Evolutionary conservation across 176 grass and related monocot genomes (phyloP), one percentile per base, ranked within the genome.

Genomic region (Oryza brachyantha): DNA sequence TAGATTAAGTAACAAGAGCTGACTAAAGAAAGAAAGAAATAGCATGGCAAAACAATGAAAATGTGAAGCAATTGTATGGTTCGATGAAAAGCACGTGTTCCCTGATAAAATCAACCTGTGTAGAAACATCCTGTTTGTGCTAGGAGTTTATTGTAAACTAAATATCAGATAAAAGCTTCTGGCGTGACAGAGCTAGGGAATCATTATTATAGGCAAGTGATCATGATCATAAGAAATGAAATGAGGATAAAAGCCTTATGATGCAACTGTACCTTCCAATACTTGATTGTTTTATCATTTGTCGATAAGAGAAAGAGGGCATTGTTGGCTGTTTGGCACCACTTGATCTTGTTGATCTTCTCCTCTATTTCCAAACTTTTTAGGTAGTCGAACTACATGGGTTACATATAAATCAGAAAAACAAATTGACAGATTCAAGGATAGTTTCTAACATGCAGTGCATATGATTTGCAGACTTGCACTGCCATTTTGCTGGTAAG

Each of bases 291-390:
- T 87, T 96, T 96, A 68, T 96, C 93, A 92, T 95, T 95, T 76
- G 92, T 92, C 74, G 92, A 95, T 71, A 95, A 88, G 70, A 95
- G 78, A 67, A 89, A 95, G 54, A 87, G 81, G 54, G 89, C 86
- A 77, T 85, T 87, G 76, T 95, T 95, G 74, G 89, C 76, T 72
- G 89, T 92, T 73, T 95, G 86, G 64, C 89, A 89, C 92, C 92
- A 95, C 76, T 83, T 92, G 58, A 95, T 95, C 86, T 89, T 95
- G 86, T 95, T 95, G 64, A 95, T 95, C 72, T 95, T 95, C 78
- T 95, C 92, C 76, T 96, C 93, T 87, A 96, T 96, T 90, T 96
- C 93, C 89, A 96, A 90, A 91, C 93, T 96, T 89, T 96, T 96
- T 60, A 96, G 93, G 77, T 96, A 96, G 70, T 96, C 93, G 19